A percentile compares a stretch with the other conserved stretches of the same genome.
These are phyloP conservation scores for Stachybotrys echinatus DNA, from an alignment of 2,329 filamentous ascomycete genomes.

Conservation along the genomic window DNA sequence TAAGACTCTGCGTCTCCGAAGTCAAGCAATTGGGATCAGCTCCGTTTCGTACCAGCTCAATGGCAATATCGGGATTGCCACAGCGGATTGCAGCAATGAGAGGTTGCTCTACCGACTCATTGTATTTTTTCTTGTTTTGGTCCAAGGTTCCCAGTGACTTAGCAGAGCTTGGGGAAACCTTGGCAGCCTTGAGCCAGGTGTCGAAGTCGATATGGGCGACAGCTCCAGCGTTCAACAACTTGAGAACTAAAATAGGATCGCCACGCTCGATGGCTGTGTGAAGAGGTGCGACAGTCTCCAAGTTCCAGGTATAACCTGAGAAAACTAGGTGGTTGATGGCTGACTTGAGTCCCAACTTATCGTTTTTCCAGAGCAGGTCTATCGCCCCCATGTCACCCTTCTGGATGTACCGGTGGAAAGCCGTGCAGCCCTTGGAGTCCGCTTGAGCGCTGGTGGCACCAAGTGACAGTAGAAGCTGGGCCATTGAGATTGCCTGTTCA, in stretches of 20 bases:
- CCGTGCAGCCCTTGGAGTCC: conserved; percentile 58
- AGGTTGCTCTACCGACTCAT: conserved; percentile 52
- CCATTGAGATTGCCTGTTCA: conserved; percentile 61
- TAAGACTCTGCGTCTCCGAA: conserved; percentile 24
- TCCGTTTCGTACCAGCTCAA: conserved; percentile 56
- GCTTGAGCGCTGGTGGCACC: conserved; percentile 72
- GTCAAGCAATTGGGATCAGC: conserved; percentile 61
- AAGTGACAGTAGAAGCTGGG: conserved; percentile 57
- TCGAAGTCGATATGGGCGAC: conserved; percentile 55
- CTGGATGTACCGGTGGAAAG: conserved; percentile 60
- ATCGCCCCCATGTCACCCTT: conserved; percentile 41
- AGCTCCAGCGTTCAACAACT: conserved; percentile 61
- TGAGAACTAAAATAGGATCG: conserved; percentile 48
- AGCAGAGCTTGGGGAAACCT: conserved; percentile 33
- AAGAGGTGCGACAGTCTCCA: conserved; percentile 42
- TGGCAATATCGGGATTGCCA: conserved; percentile 38
- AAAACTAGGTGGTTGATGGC: conserved; percentile 62
- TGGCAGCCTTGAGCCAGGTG: conserved; percentile 55
- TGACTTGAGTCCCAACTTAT: conserved; percentile 54
- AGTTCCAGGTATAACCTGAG: conserved; percentile 22
- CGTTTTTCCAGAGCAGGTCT: conserved; percentile 46
- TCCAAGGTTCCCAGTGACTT: conserved; percentile 34
- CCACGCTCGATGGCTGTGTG: conserved; percentile 51
- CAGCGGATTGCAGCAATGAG: conserved; percentile 54
- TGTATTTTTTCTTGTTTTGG: conserved; percentile 43